Base-by-base conservation (phyloP, 1,139 yeast species). In the Lodderomyces oxycetoniae region DNA sequence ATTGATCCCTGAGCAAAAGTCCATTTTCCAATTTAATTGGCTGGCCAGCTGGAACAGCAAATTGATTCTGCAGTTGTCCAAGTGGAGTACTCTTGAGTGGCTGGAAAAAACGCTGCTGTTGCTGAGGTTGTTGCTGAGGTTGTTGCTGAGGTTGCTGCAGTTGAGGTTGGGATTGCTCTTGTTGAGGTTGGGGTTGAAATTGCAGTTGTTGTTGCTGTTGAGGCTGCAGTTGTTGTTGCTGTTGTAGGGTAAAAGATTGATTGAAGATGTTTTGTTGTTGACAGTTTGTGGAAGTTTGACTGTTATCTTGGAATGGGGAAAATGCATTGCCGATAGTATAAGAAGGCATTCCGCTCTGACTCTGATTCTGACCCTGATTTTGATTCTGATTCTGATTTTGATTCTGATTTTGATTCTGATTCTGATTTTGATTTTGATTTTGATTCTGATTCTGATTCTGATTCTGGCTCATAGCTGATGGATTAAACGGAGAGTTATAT, bases 11-110 rank as follows among this genome's bases (percentile, higher is more conserved):
- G 35, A 78, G 57, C 9, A 74, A 44, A 26, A 78, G 59, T 1
- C 83, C 83, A 47, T 77, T 77, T 32, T 77, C 84, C 36, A 78
- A 55, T 33, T 67, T 65, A 17, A 65, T 52, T 6, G 42, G 33
- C 21, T 19, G 33, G 25, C 31, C 27, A 16, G 32, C 12, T 24
- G 31, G 17, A 17, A 20, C 17, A 17, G 31, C 15, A 28, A 23
- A 23, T 11, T 19, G 26, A 14, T 6, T 12, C 7, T n/a, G 6
- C n/a, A 20, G n/a, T 9, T 8, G n/a, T n/a, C 23, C 10, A 20
- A n/a, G 23, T 8, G n/a, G 10, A 8, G 8, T 8, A 20, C 8
- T 9, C 10, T 20, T n/a, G 10, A 20, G 23, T 9, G 23, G n/a
- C 10, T n/a, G 10, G 23, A 8, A n/a, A 20, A n/a, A 20, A n/a